Percentiles rank a stretch among this genome's conserved stretches.
These are phyloP conservation scores for Ceriops decandra DNA, from an alignment of 345 rosid genomes.

Conservation along the genomic window DNA sequence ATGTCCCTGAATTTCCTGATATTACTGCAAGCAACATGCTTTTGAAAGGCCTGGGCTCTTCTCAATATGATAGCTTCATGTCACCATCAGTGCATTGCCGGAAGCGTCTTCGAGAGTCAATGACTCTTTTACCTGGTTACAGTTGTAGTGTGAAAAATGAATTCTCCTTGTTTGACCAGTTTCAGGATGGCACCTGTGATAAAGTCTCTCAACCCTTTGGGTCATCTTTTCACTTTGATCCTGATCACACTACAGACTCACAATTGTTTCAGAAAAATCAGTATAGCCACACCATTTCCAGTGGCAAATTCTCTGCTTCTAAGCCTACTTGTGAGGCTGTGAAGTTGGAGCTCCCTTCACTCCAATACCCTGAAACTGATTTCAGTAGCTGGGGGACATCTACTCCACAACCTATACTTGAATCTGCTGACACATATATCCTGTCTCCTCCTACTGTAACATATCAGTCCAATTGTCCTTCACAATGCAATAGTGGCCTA, in stretches of 20 bases:
- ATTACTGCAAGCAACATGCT: constrained; percentile 52
- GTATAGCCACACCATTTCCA: constrained; percentile 74
- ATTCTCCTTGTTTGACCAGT: constrained; percentile 44
- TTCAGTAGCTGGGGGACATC: constrained; percentile 71
- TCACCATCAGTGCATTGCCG: constrained; percentile 47
- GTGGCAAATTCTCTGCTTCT: constrained; percentile 88
- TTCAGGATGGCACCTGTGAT: constrained; percentile 39
- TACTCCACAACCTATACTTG: constrained; percentile 61
- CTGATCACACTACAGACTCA: constrained; percentile 45
- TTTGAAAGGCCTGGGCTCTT: constrained; percentile 56
- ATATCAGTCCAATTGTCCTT: constrained; percentile 48
- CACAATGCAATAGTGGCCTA: constrained; percentile 78
- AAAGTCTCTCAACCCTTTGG: constrained; percentile 46
- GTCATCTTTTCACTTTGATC: constrained; percentile 45
- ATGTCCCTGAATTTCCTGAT: constrained; percentile 60
- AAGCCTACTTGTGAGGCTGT: constrained; percentile 65
- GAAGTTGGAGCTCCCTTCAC: constrained; percentile 99
- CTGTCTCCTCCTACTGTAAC: constrained; percentile 69
- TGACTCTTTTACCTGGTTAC: constrained; percentile 40
- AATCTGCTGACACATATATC: constrained; percentile 67
- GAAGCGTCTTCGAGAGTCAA: constrained; percentile 61
- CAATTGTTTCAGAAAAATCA: constrained; percentile 52
- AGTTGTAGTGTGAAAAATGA: constrained; percentile 45
- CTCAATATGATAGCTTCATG: constrained; percentile 53
- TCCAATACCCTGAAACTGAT: constrained; percentile 88